Evolutionary conservation across 352 stramenopile genomes (phyloP), one percentile per base, ranked within the genome.

Genomic region (Globisporangium heterothallicum): DNA sequence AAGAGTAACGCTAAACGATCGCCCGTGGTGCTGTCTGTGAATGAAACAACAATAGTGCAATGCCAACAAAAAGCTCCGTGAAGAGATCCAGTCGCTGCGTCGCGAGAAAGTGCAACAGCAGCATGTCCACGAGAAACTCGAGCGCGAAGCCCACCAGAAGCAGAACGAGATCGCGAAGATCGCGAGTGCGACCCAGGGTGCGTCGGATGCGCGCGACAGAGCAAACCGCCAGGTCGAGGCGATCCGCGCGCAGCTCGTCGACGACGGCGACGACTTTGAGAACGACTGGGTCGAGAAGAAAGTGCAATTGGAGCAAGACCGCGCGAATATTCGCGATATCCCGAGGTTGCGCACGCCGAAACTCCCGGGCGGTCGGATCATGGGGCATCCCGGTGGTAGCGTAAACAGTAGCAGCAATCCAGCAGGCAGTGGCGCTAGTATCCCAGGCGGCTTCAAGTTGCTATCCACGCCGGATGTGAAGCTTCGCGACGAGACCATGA

Each of bases 231-330:
- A 97, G 53, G 78, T 86, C 13, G 81, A 92, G 38, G 56, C 74
- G 12, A 61, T 97, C 43, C 70, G 81, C 9, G 54, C 74, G 42
- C 81, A 94, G 57, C 70, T 90, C 4, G 49, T 74, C 0, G 85
- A 95, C 34, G 90, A 97, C 27, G 71, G 72, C 41, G 73, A 74
- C 22, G 75, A 84, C 18, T 97, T 97, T 48, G 84, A 97, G 53
- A 56, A 63, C 4, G 86, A 90, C 8, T 97, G 84, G 87, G 49
- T 77, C 38, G 84, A 95, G 42, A 84, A 90, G 21, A 84, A 79
- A n/a, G 67, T 75, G 34, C 59, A 93, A 19, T 82, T 97, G 24
- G 84, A 94, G 38, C 52, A 93, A 40, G 87, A 97, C 47, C 77
- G 85, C 3, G 68, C 68, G n/a, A 74, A 75, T 27, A 84, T 92